Evolutionary conservation across 2,329 filamentous ascomycete species (phyloP).

Genomic region (Colletotrichum sp.): DNA sequence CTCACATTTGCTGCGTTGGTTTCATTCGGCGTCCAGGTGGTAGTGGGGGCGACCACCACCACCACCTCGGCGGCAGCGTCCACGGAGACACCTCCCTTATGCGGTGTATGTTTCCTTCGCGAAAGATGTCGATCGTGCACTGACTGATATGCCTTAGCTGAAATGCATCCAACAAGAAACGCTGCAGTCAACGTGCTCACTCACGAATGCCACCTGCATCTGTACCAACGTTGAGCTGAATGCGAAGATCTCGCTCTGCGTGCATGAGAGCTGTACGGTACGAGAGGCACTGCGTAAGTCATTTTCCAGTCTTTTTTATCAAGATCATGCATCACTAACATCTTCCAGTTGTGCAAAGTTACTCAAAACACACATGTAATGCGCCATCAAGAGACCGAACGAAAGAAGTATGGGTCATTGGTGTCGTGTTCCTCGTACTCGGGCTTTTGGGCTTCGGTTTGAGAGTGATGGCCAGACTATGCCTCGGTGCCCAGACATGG

Average conservation of each 20-base stretch:
- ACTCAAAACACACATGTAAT: conserved; percentile 29
- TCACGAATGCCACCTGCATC: conserved; percentile 24
- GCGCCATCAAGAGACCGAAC: conserved; percentile 29
- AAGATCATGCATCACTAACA: neutral
- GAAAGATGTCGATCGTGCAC: neutral
- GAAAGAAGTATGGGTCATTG: conserved; percentile 27
- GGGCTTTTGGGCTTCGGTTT: conserved; percentile 33
- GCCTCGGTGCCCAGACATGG: conserved; percentile 30
- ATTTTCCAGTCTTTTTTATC: too few species aligned
- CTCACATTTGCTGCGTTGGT: neutral
- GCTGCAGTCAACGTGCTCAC: conserved; percentile 5
- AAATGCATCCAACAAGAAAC: conserved; percentile 23
- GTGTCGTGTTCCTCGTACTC: conserved; percentile 29
- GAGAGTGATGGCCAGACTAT: conserved; percentile 31
- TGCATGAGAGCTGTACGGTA: conserved; percentile 21
- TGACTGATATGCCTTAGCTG: conserved; percentile 17
- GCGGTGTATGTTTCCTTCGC: conserved; percentile 20
- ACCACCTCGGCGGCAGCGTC: neutral
- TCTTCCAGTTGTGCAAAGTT: conserved; percentile 16
- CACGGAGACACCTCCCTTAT: conserved; percentile 17
- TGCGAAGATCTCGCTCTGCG: conserved; percentile 22
- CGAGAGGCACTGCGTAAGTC: conserved; percentile 18
- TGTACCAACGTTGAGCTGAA: conserved; percentile 27
- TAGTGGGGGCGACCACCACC: conserved; percentile 4
- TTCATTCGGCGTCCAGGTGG: neutral